phyloP scores from a whole-genome alignment of 2,329 filamentous ascomycete species.

The Juglanconis oblonga region DNA sequence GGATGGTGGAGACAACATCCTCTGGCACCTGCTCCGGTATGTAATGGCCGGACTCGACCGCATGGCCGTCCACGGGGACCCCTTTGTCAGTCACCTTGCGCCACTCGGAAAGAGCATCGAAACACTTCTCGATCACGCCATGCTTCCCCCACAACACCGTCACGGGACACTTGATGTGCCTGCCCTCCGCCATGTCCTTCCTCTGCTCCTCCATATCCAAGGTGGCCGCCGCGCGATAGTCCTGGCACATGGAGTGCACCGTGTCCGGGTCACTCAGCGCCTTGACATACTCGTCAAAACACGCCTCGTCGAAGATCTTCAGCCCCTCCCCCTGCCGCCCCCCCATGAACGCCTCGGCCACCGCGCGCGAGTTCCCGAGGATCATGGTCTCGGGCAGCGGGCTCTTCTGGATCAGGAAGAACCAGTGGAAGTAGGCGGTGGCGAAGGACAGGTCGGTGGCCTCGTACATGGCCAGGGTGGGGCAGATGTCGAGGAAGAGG shows the following conservation, averaged over 20 bases:
- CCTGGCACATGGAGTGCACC: slow-evolving; percentile 51
- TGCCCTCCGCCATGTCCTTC: slow-evolving; percentile 39
- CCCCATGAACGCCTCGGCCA: slow-evolving; percentile 42
- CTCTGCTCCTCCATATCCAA: slow-evolving; percentile 50
- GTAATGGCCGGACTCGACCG: slow-evolving; percentile 46
- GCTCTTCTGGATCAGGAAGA: slow-evolving; percentile 51
- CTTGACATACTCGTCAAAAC: slow-evolving; percentile 39
- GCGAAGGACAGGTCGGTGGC: slow-evolving; percentile 41
- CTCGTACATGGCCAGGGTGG: slow-evolving; percentile 52
- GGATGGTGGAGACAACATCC: slow-evolving; percentile 39
- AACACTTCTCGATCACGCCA: slow-evolving; percentile 47
- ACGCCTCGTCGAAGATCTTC: slow-evolving; percentile 31
- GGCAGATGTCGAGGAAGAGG: slow-evolving; percentile 52
- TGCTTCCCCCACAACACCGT: slow-evolving; percentile 48
- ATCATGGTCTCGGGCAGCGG: slow-evolving; percentile 51
- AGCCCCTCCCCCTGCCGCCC: slow-evolving; percentile 33
- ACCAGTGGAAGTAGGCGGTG: slow-evolving; percentile 56
- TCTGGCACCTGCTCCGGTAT: slow-evolving; percentile 50
- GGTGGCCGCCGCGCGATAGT: slow-evolving; percentile 52
- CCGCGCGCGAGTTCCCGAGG: slow-evolving; percentile 32
- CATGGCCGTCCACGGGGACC: slow-evolving; percentile 36
- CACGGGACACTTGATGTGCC: slow-evolving; percentile 43
- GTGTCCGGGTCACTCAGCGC: slow-evolving; percentile 38
- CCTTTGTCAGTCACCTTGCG: slow-evolving; percentile 36
- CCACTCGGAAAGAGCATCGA: slow-evolving; percentile 51